Evolutionary conservation across 2,329 filamentous ascomycete species (phyloP).

Genomic region (Talaromyces islandicus): DNA sequence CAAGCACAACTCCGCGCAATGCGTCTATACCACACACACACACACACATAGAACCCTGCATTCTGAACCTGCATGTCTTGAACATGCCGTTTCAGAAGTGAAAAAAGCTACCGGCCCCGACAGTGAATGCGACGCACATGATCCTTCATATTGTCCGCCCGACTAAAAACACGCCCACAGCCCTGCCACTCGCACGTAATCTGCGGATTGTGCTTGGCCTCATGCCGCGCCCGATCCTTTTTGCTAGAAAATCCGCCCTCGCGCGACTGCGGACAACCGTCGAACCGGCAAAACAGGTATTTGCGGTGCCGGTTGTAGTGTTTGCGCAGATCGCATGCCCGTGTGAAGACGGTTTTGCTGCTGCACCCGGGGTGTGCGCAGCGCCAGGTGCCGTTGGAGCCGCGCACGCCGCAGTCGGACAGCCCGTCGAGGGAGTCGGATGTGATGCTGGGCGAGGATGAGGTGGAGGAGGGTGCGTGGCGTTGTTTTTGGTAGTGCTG

Average conservation of each 20-base stretch:
- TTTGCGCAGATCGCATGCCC: slow-evolving; percentile 57
- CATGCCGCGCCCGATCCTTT: slow-evolving; percentile 56
- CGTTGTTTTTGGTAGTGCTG: neutral
- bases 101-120: neutral
- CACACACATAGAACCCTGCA: too few relatives aligned
- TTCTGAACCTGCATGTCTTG: too few relatives aligned
- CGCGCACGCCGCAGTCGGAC: slow-evolving; percentile 26
- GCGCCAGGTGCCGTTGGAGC: slow-evolving; percentile 44
- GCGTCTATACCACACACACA: neutral
- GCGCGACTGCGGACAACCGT: slow-evolving; percentile 52
- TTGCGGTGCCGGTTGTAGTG: slow-evolving; percentile 59
- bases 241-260: slow-evolving; percentile 57
- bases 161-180: slow-evolving; percentile 54
- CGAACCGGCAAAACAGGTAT: slow-evolving; percentile 54
- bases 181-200: slow-evolving; percentile 54
- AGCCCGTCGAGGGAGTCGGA: slow-evolving; percentile 11
- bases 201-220: slow-evolving; percentile 58
- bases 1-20: neutral
- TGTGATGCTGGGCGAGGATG: neutral
- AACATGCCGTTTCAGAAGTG: too few relatives aligned
- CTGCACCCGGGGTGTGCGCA: slow-evolving; percentile 55
- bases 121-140: slow-evolving; percentile 40
- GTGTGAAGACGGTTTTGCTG: slow-evolving; percentile 52
- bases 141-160: slow-evolving; percentile 57
- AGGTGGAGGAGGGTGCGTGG: neutral